These are phyloP conservation scores for Blastocystis hominis DNA, from an alignment of 352 stramenopile genomes.

Conservation along the genomic window DNA sequence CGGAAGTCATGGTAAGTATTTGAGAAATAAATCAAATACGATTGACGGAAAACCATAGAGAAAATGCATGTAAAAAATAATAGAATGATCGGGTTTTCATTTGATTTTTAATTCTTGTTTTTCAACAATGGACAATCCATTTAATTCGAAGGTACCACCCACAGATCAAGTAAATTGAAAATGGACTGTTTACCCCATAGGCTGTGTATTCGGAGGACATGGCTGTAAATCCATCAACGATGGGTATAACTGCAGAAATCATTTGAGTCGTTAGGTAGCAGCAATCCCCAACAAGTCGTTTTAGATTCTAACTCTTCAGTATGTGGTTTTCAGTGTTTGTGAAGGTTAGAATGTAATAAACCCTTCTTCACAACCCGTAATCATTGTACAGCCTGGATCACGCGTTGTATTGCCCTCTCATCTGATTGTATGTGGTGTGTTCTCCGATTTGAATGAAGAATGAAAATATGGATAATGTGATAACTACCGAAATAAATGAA, in stretches of 20 bases:
- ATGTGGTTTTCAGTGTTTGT: background rate
- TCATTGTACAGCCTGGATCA: background rate
- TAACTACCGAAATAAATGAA: background rate
- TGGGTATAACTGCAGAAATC: background rate
- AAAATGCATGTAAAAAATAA: background rate
- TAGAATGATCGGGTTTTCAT: background rate
- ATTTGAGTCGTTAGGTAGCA: background rate
- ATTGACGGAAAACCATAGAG: background rate
- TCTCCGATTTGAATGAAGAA: background rate
- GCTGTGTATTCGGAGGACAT: background rate
- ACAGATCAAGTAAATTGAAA: background rate
- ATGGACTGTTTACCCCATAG: background rate
- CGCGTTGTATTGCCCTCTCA: conserved; percentile 9
- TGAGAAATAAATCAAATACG: conserved; percentile 56
- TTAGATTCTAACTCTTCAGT: background rate
- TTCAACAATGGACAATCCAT: conserved; percentile 22
- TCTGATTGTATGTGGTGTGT: background rate
- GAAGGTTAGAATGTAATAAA: background rate
- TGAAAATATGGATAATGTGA: background rate
- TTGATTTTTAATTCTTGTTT: background rate
- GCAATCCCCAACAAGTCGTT: background rate
- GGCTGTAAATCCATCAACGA: background rate
- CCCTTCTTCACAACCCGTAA: background rate
- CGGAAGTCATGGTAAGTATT: conserved; percentile 64
- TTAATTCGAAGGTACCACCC: background rate